Percentiles rank a stretch among this genome's conserved stretches.
phyloP scores from a whole-genome alignment of 441 rosid genomes.

The Adansonia grandidieri region DNA sequence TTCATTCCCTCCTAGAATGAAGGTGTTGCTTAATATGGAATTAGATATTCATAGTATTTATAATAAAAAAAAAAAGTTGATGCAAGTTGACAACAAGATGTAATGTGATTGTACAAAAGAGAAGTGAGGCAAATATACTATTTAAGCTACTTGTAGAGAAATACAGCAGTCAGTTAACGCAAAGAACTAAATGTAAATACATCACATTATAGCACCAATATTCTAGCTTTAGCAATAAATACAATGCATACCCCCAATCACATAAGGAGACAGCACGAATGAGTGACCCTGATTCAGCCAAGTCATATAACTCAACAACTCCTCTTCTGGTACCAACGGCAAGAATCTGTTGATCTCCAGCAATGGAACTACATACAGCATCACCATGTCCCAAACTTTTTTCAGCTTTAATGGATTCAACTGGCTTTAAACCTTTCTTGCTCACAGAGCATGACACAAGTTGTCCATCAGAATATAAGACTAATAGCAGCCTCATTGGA shows the following conservation, averaged over 20 bases:
- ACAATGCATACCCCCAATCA: conserved; percentile 90
- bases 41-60: not conserved
- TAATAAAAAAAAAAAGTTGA: not conserved
- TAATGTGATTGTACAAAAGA: conserved; percentile 6
- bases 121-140: not conserved
- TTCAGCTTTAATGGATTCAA: conserved; percentile 75
- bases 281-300: conserved; percentile 68
- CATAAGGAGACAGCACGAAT: conserved; percentile 83
- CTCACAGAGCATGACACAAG: conserved; percentile 77
- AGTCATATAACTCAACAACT: conserved; percentile 82
- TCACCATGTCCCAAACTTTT: conserved; percentile 74
- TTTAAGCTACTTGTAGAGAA: conserved; percentile 1
- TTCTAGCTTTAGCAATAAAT: conserved; percentile 24
- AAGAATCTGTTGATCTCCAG: conserved; percentile 89
- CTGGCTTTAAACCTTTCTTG: conserved; percentile 82
- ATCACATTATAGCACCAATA: conserved; percentile 24
- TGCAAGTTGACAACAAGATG: not conserved
- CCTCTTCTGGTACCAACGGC: conserved; percentile 98
- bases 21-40: not conserved
- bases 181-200: conserved; percentile 19
- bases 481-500: conserved; percentile 71
- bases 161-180: not conserved
- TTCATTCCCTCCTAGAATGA: not conserved
- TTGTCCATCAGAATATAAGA: conserved; percentile 76
- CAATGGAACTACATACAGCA: conserved; percentile 81